Evolutionary conservation across 176 grass and related monocot genomes (phyloP).

Genomic region (Melocanna baccifera): DNA sequence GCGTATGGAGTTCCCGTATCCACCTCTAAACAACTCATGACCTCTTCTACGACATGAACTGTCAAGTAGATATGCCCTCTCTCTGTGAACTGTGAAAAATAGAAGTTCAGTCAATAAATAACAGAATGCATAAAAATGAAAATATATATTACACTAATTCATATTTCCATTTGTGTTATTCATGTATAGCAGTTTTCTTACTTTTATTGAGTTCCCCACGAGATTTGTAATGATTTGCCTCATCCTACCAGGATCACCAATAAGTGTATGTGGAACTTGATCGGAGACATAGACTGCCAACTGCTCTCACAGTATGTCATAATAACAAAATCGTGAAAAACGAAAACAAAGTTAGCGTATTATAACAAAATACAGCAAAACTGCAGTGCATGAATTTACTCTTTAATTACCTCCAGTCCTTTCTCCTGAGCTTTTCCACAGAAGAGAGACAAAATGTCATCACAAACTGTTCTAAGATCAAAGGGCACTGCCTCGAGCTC

Average conservation of each 20-base stretch:
- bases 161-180: constrained; percentile 8
- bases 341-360: constrained; percentile 18
- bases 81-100: constrained; percentile 77
- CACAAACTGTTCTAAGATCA: constrained; percentile 80
- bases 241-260: constrained; percentile 84
- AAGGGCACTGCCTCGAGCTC: constrained; percentile 85
- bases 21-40: constrained; percentile 46
- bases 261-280: constrained; percentile 77
- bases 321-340: constrained; percentile 9
- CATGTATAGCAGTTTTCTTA: constrained; percentile 39
- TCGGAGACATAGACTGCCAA: constrained; percentile 90
- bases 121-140: background rate
- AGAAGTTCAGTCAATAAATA: constrained; percentile 32
- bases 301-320: constrained; percentile 29
- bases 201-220: constrained; percentile 94
- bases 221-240: constrained; percentile 99
- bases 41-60: constrained; percentile 82
- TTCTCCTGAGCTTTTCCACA: constrained; percentile 95
- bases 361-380: constrained; percentile 30
- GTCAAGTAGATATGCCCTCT: constrained; percentile 95
- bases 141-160: background rate
- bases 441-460: constrained; percentile 93
- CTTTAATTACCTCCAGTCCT: constrained; percentile 77
- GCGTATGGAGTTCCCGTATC: constrained; percentile 46
- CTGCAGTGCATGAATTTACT: background rate